Evolutionary conservation across 2,329 filamentous ascomycete species (phyloP), one percentile per base, ranked within the genome.

Genomic region (Calonectria pteridis): DNA sequence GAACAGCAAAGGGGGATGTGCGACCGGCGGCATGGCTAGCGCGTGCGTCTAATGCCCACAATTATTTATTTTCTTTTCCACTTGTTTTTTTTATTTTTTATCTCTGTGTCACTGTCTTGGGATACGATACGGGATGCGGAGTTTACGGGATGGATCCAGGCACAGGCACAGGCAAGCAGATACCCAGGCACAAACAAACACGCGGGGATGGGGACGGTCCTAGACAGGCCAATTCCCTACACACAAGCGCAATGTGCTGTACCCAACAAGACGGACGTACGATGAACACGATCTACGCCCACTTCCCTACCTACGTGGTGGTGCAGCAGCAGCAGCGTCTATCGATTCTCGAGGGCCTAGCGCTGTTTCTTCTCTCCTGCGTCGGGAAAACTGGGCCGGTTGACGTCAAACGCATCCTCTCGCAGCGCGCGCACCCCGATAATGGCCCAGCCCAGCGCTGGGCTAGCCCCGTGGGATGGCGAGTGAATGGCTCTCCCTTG

Each of bases 1-100:
- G 65, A 67, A 67, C 65, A 67, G 23, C 65, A 37, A 46, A 69
- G 55, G 43, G 37, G 31, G 31, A 28, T 29, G 50, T 23, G 66
- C 50, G 40, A 43, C 29, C 28, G 40, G 20, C 20, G 46, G n/a
- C 35, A 46, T 66, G 46, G 49, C 40, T 69, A 69, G 67, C 67
- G 67, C 55, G 23, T 46, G 67, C 33, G 55, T 62, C 13, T 28
- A 35, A 40, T 40, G 33, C 40, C 59, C 59, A 64, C 59, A 64
- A 33, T 29, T 33, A 23, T 59, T 49, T 64, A 33, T 49, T 23
- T 11, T 4, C 11, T 14, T 29, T 20, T 43, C 20, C 20, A 7
- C n/a, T 35, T 33, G 7, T 35, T 10, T 3, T 6, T 59, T 43
- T 43, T 43, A 9, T 40, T 40, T 43, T 43, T 40, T 20, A 40